These are phyloP conservation scores for Zanthoxylum bungeanum DNA, from an alignment of 345 rosid species.

Conservation along the genomic window DNA sequence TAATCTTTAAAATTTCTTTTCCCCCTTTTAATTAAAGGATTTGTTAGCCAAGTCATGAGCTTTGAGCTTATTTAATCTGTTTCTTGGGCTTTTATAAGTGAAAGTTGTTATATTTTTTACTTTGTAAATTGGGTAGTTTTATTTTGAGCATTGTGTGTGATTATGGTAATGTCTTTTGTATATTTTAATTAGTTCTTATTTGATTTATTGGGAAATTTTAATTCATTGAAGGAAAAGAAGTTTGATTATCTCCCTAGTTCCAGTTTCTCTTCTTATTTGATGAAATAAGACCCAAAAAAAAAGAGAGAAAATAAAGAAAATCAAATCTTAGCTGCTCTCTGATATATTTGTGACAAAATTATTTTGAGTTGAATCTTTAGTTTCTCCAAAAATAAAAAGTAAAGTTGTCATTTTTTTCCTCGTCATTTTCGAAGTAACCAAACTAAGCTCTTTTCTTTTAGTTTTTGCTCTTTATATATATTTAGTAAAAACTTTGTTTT, in stretches of 20 bases:
- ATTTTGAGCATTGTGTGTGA: neutral
- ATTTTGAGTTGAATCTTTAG: neutral
- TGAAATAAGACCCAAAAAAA: neutral
- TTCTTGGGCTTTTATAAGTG: neutral
- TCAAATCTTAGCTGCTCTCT: neutral
- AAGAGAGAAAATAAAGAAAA: no score
- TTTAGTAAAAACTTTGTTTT: neutral
- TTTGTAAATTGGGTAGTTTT: neutral
- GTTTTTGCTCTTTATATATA: neutral
- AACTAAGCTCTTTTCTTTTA: neutral
- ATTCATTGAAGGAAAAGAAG: neutral
- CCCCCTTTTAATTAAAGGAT: neutral
- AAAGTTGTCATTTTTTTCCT: neutral
- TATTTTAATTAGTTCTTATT: neutral
- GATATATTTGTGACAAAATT: neutral
- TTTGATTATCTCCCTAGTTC: neutral
- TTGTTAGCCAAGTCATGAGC: slow-evolving; percentile 2
- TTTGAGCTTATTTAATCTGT: neutral
- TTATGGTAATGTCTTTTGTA: neutral
- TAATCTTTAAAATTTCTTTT: neutral
- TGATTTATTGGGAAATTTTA: slow-evolving; percentile 12
- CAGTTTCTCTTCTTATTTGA: neutral
- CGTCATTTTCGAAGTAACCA: neutral
- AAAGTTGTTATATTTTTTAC: neutral
- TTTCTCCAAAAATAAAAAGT: neutral